These are phyloP conservation scores for Micractinium conductrix DNA, from an alignment of 139 green algal genomes.

Conservation along the genomic window DNA sequence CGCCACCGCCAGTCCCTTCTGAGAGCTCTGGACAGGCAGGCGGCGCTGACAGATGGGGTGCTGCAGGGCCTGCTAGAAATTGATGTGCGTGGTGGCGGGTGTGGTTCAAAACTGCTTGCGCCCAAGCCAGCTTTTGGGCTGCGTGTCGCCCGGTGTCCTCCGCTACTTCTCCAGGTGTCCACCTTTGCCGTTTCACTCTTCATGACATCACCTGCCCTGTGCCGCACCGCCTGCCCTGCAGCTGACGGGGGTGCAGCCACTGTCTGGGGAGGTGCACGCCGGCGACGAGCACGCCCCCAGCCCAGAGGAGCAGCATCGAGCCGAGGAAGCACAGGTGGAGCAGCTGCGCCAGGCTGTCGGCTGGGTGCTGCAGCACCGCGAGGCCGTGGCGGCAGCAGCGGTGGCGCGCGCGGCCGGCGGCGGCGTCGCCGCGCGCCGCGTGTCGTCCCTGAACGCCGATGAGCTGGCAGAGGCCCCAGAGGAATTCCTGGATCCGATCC, in stretches of 20 bases:
- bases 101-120: not conserved
- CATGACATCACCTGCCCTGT: not conserved
- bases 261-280: not conserved
- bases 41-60: not conserved
- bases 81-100: not conserved
- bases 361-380: not conserved
- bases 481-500: slow-evolving; percentile 63
- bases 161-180: not conserved
- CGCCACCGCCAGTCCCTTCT: not conserved
- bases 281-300: not conserved
- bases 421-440: not conserved
- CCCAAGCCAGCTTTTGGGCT: not conserved
- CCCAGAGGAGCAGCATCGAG: not conserved
- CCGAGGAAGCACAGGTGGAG: not conserved
- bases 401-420: not conserved
- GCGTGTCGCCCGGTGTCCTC: not conserved
- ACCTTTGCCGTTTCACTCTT: not conserved
- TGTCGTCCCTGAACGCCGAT: slow-evolving; percentile 1
- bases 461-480: slow-evolving; percentile 48
- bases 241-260: slow-evolving; percentile 2
- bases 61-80: not conserved
- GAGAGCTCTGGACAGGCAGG: not conserved
- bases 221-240: not conserved
- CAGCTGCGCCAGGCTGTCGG: not conserved
- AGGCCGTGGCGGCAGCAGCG: not conserved